phyloP scores from a whole-genome alignment of 73 alveolate species.

The Halteria grandinella region DNA sequence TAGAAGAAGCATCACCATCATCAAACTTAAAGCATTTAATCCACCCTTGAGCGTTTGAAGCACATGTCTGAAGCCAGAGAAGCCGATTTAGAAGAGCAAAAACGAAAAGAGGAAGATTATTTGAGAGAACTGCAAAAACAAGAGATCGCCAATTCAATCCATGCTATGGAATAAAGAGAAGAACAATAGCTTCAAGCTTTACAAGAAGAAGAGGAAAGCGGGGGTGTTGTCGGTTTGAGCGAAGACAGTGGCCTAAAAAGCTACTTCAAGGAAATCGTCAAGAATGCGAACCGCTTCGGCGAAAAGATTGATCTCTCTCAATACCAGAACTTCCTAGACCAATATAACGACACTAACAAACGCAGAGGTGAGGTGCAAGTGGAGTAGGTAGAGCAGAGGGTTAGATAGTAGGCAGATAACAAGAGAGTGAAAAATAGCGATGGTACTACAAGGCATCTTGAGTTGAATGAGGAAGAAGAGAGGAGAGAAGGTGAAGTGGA shows the following conservation, averaged over 20 bases:
- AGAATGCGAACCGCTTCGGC: conserved; percentile 42
- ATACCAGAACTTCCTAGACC: background rate
- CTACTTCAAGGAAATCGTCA: conserved; percentile 49
- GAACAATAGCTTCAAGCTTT: background rate
- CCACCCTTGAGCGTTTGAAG: conserved; percentile 29
- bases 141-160: background rate
- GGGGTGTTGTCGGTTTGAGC: background rate
- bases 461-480: conserved; percentile 11
- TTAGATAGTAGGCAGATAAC: background rate
- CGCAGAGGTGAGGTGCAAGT: background rate
- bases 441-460: conserved; percentile 3
- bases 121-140: background rate
- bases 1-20: background rate
- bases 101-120: background rate
- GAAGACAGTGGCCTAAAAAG: conserved; percentile 29
- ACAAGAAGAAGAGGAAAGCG: conserved; percentile 29
- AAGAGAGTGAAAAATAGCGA: conserved; percentile 2
- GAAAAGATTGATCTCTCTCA: conserved; percentile 39
- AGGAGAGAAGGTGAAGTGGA: conserved; percentile 38
- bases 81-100: conserved; percentile 30
- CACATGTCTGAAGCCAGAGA: conserved; percentile 42
- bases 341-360: background rate
- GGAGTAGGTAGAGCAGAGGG: background rate
- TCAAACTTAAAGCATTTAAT: background rate
- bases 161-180: too few relatives aligned